A percentile compares a stretch with the other conserved stretches of the same genome.
Evolutionary conservation across 768 basidiomycete species (phyloP).

Genomic region (Psilocybe cubensis): DNA sequence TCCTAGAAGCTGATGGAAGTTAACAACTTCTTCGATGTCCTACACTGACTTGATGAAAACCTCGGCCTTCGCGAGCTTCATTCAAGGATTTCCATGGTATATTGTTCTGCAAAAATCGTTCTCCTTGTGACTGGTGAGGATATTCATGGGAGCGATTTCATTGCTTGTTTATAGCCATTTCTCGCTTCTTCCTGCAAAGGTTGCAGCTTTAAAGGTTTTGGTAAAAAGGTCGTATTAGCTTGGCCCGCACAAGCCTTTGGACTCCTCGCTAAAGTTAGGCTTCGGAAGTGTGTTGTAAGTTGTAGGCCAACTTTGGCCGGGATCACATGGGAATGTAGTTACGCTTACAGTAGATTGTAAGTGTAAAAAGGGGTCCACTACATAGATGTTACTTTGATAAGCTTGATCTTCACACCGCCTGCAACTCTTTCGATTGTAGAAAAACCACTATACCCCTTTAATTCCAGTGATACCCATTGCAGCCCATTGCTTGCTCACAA

Average conservation of each 20-base stretch:
- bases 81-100: no score
- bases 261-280: neutral
- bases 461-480: neutral
- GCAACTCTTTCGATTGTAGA: neutral
- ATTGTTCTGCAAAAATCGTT: no score
- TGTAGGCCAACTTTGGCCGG: neutral
- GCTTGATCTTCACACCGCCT: neutral
- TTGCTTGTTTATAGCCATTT: no score
- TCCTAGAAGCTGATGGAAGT: no score
- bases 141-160: no score
- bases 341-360: neutral
- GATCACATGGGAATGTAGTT: neutral
- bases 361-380: neutral
- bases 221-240: neutral
- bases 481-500: neutral
- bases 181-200: no score
- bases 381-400: neutral
- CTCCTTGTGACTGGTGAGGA: no score
- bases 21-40: no score
- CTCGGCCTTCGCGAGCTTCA: no score
- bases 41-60: no score
- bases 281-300: neutral
- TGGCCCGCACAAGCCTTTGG: neutral
- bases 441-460: slow-evolving; percentile 1
- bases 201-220: no score